These are phyloP conservation scores for Endoconidiophora polonica DNA, from an alignment of 2,329 filamentous ascomycete species.

Conservation along the genomic window DNA sequence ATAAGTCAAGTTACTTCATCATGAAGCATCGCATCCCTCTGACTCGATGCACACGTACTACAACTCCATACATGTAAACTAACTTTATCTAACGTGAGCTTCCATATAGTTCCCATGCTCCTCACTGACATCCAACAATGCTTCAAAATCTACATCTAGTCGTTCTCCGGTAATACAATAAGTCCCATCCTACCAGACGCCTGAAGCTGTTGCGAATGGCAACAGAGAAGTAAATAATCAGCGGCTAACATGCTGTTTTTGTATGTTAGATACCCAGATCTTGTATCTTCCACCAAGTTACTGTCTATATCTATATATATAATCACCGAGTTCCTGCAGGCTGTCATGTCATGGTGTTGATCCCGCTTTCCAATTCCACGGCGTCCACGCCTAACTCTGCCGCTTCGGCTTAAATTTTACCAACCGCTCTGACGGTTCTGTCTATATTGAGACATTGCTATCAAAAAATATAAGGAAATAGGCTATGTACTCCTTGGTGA, in stretches of 20 bases:
- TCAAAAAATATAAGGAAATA: constrained; percentile 28
- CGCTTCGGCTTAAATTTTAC: constrained; percentile 25
- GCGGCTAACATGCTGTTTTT: constrained; percentile 26
- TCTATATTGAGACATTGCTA: constrained; percentile 31
- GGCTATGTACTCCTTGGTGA: constrained; percentile 27
- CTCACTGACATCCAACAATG: constrained; percentile 29
- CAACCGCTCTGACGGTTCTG: constrained; percentile 23
- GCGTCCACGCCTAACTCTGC: constrained; percentile 25
- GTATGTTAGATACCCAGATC: constrained; percentile 16
- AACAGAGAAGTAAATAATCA: constrained; percentile 24
- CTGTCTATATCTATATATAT: no score
- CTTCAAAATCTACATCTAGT: constrained; percentile 30
- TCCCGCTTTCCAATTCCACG: constrained; percentile 26
- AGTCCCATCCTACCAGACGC: constrained; percentile 25
- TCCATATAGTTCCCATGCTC: constrained; percentile 27
- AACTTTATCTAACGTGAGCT: constrained; percentile 19
- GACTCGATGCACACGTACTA: no score
- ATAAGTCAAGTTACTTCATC: no score
- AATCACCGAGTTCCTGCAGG: constrained; percentile 5
- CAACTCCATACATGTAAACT: no score
- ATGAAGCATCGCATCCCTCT: no score
- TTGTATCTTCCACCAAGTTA: neutral
- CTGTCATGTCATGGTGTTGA: constrained; percentile 29
- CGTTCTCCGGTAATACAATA: constrained; percentile 25
- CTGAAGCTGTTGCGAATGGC: constrained; percentile 26